Evolutionary conservation across 805 yeast genomes (phyloP), one percentile per base, ranked within the genome.

Genomic region (Saccharomycopsis babjevae): DNA sequence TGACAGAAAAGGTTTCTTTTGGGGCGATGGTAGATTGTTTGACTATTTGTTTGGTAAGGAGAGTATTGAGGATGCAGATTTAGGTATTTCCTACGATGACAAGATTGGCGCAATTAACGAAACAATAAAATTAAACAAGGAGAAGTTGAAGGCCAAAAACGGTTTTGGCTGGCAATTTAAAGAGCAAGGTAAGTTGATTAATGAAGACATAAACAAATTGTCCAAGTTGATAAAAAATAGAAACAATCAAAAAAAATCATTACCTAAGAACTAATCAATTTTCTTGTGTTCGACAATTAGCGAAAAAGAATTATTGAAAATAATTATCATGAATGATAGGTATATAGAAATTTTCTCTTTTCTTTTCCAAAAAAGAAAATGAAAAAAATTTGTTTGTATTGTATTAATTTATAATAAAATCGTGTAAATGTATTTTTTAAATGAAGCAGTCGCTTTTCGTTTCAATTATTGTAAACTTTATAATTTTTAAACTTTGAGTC

Each of bases 1-100:
- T 20, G 96, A 89, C 69, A 77, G 96, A 66, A 85, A 83, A 67
- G 96, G 96, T 13, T 89, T 90, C 77, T 89, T 88, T 74, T 89
- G 96, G 96, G 92, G 94, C 39, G 96, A 89, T 71, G 96, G 96
- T 16, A 77, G 96, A 62, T 86, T 89, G 1, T 86, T 85, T 72
- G 96, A 89, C 70, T 80, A 83, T 58, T 67, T 89, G n/a, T 86
- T 89, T 67, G 94, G 96, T 25, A 85, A 87, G 68, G 94, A 88
- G 69, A 73, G 88, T 0, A 70, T 88, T n/a, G 86, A 84, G 18
- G 85, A 81, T 62, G 92, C 94, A 2, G 93, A 88, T 70, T 81
- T 79, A 57, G 90, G 89, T 11, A 72, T 84, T 61, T 80, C 83
- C 16, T 78, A 84, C 69, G 86, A 85, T 69, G 85, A 80, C 67